phyloP scores from a whole-genome alignment of 2,329 filamentous ascomycete species.

The Xylariaceae sp. region DNA sequence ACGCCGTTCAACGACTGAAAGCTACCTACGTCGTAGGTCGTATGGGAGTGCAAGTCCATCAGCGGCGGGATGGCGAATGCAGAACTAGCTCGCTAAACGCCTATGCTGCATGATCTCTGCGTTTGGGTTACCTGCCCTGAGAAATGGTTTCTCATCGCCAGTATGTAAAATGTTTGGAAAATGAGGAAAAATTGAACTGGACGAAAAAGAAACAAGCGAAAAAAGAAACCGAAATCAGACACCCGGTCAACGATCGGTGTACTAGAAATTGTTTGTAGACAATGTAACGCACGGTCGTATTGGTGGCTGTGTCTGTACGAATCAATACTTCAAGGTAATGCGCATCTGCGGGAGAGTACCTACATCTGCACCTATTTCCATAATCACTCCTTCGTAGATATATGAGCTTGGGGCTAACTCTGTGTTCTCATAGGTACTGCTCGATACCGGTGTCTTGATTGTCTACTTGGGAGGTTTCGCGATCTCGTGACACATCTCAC shows the following conservation, averaged over 20 bases:
- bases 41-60: neutral
- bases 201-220: neutral
- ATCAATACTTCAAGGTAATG: neutral
- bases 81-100: neutral
- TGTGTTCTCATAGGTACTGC: neutral
- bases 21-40: neutral
- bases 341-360: neutral
- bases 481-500: neutral
- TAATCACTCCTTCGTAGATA: neutral
- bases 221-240: neutral
- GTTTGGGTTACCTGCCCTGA: neutral
- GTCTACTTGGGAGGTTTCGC: neutral
- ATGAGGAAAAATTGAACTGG: neutral
- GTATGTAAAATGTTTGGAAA: neutral
- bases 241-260: neutral
- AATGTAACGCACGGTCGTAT: neutral
- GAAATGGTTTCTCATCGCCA: neutral
- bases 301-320: neutral
- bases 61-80: neutral
- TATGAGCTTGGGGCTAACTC: neutral
- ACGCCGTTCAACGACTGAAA: neutral
- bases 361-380: neutral
- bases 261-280: neutral
- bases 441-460: neutral
- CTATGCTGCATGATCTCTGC: neutral